phyloP scores from a whole-genome alignment of 768 basidiomycete genomes.

The Naganishia antarctica region DNA sequence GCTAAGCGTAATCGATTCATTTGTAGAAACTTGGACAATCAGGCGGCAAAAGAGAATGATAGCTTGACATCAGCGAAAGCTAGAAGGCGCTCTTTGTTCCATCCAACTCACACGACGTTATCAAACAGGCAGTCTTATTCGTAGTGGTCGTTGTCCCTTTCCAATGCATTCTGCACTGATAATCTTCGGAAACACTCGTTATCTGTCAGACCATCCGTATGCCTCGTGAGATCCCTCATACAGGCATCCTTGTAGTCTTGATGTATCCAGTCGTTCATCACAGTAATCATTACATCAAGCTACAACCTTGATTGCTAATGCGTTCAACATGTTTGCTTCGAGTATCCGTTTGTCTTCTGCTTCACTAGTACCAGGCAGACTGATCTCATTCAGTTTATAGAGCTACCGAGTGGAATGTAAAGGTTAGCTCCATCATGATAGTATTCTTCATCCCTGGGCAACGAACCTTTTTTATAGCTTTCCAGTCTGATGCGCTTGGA shows the following conservation, averaged over 20 bases:
- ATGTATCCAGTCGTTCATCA: too few species aligned
- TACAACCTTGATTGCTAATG: constrained; percentile 77
- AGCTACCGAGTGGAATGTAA: constrained; percentile 53
- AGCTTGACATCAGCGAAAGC: too few species aligned
- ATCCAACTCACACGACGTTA: too few species aligned
- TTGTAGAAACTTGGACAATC: neutral
- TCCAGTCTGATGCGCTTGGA: constrained; percentile 59
- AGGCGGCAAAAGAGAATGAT: neutral
- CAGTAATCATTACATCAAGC: constrained; percentile 32
- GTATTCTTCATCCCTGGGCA: neutral
- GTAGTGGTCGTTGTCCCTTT: too few species aligned
- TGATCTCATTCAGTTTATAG: constrained; percentile 64
- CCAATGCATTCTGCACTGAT: too few species aligned
- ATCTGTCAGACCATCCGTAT: too few species aligned
- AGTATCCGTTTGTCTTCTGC: constrained; percentile 52
- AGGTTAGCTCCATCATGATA: neutral
- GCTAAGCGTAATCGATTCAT: too few species aligned
- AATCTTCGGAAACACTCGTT: too few species aligned
- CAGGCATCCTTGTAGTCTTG: too few species aligned
- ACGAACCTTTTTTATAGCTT: constrained; percentile 66
- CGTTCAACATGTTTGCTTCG: constrained; percentile 67
- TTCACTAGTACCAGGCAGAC: constrained; percentile 29
- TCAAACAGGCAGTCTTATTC: too few species aligned
- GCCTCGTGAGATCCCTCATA: too few species aligned
- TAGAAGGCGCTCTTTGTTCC: too few species aligned